Evolutionary conservation across 768 basidiomycete species (phyloP), one percentile per base, ranked within the genome.

Genomic region (Kwoniella europaea): DNA sequence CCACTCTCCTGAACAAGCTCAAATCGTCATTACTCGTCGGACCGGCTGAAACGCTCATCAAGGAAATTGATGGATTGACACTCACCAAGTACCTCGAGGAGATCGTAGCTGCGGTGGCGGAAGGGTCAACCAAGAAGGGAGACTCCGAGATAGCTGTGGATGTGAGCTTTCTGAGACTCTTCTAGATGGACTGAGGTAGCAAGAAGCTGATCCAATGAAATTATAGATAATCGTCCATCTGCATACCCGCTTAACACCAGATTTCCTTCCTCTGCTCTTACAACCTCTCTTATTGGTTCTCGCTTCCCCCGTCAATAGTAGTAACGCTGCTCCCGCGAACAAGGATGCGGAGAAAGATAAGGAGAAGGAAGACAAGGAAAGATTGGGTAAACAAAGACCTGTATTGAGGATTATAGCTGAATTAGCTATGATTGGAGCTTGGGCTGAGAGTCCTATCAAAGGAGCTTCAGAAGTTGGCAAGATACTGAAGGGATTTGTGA

Each of bases 81-180:
- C 86, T 99, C 67, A 94, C 94, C 85, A 98, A 97, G 84, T 98
- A 99, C 82, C 87, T 95, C 59, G 95, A 97, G 79, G 97, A 99
- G 84, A 91, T 98, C 72, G 92, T 91, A 1, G 89, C 89, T 12
- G 95, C 94, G 7, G 87, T 91, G 1, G 85, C 92, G 2, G 97
- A 99, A 80, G 97, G 97, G 4, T 86, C 94, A 52, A 84, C 84
- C 10, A 88, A 91, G 73, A 97, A 94, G 85, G 92, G 91, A 0
- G 96, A 97, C 83, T 90, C 91, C 74, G 96, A 99, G 76, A 88
- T 93, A 68, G 93, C 94, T 29, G 91, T 94, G 18, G 95, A 98
- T 87, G 97, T 96, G 71, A 74, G 86, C 71, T 2, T 46, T 29
- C 43, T 22, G 35, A 27, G 16, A 5, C 22, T 64, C 41, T 12